Evolutionary conservation across 2,329 filamentous ascomycete genomes (phyloP).

Genomic region (Aureobasidium musti): DNA sequence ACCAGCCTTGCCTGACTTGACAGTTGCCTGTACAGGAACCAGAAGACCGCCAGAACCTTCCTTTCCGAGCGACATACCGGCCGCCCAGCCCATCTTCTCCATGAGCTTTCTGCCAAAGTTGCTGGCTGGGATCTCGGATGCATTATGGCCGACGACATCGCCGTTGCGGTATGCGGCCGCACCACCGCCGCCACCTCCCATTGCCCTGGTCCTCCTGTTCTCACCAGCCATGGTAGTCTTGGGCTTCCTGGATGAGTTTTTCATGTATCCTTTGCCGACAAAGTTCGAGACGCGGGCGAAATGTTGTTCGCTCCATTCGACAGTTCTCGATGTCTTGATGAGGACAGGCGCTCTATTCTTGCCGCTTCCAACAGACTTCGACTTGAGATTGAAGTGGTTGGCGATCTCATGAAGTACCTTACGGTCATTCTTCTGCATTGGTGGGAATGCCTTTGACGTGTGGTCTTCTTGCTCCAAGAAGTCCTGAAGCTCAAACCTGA

Average conservation of each 20-base stretch:
- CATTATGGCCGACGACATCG: slow-evolving; percentile 81
- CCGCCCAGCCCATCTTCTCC: slow-evolving; percentile 97
- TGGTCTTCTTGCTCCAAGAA: slow-evolving; percentile 68
- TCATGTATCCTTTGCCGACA: slow-evolving; percentile 59
- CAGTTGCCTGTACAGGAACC: slow-evolving; percentile 79
- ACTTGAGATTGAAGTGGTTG: slow-evolving; percentile 73
- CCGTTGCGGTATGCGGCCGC: slow-evolving; percentile 71
- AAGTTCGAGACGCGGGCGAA: slow-evolving; percentile 49
- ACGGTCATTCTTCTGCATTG: slow-evolving; percentile 77
- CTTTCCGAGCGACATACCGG: slow-evolving; percentile 79
- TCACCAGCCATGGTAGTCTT: slow-evolving; percentile 29
- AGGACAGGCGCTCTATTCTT: slow-evolving; percentile 73
- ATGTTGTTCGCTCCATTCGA: slow-evolving; percentile 58
- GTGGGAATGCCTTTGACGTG: slow-evolving; percentile 71
- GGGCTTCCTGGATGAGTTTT: slow-evolving; percentile 45
- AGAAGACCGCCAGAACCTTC: slow-evolving; percentile 84
- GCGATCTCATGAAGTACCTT: slow-evolving; percentile 80
- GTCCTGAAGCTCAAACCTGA: slow-evolving; percentile 69
- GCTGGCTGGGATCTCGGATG: slow-evolving; percentile 77
- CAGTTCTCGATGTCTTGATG: slow-evolving; percentile 70
- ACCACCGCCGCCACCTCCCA: slow-evolving; percentile 42
- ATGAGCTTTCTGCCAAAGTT: slow-evolving; percentile 86
- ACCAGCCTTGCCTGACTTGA: slow-evolving; percentile 84
- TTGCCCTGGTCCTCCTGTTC: slow-evolving; percentile 27
- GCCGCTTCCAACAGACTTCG: slow-evolving; percentile 77